A percentile compares a stretch with the other conserved stretches of the same genome.
Conservation (phyloP, 164 flowering plant species). For the Piper longum region DNA sequence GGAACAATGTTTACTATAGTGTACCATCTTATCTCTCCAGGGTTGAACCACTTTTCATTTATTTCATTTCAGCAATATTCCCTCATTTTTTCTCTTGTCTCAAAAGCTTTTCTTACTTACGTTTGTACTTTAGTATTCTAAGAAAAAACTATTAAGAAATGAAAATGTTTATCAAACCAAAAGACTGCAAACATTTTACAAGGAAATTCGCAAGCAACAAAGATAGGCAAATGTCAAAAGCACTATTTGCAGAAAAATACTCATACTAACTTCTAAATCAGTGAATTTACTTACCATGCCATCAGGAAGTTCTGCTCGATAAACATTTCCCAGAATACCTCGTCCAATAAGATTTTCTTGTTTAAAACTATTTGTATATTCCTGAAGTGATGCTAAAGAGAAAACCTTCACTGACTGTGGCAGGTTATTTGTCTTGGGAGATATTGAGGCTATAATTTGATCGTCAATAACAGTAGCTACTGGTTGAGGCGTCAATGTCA, state of each 20-base stretch:
- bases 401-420: slow-evolving; percentile 32
- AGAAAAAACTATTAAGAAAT: too few species aligned
- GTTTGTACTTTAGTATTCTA: too few species aligned
- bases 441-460: slow-evolving; percentile 20
- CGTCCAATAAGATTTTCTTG: slow-evolving; percentile 62
- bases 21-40: too few species aligned
- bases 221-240: neutral
- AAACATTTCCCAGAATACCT: slow-evolving; percentile 68
- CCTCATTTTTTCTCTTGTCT: too few species aligned
- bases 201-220: neutral
- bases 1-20: too few species aligned
- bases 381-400: slow-evolving; percentile 68
- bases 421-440: slow-evolving; percentile 11
- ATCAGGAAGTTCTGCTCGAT: slow-evolving; percentile 63
- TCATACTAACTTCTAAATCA: neutral
- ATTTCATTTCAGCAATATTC: too few species aligned
- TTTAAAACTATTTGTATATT: slow-evolving; percentile 68
- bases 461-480: slow-evolving; percentile 23
- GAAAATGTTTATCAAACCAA: too few species aligned
- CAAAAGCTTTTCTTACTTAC: too few species aligned
- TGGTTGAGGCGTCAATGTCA: slow-evolving; percentile 12
- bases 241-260: neutral
- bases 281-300: slow-evolving; percentile 43
- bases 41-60: too few species aligned
- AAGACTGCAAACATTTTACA: too few species aligned